Evolutionary conservation across 805 yeast genomes (phyloP).

Genomic region (Nakazawaea ambrosiae): DNA sequence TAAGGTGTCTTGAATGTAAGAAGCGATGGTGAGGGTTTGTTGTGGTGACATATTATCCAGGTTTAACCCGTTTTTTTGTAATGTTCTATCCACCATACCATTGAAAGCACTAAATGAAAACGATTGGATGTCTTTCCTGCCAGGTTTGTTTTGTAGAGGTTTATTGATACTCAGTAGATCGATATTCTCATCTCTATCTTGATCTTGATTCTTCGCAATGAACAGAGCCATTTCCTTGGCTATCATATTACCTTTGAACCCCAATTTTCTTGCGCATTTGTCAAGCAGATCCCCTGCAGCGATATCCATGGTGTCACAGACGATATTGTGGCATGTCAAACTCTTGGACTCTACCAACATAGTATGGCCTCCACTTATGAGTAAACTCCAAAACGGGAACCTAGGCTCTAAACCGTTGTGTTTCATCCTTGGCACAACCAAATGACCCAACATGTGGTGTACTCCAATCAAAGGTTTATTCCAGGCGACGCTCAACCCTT

Average conservation of each 20-base stretch:
- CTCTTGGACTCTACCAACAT: conserved; percentile 66
- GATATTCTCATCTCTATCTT: conserved; percentile 9
- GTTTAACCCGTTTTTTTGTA: conserved; percentile 18
- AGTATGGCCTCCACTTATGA: conserved; percentile 94
- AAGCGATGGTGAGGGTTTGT: conserved; percentile 41
- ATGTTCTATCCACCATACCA: conserved; percentile 20
- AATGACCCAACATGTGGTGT: conserved; percentile 94
- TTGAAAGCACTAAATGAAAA: conserved; percentile 77
- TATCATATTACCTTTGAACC: conserved; percentile 73
- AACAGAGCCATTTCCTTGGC: conserved; percentile 75
- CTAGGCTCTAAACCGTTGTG: conserved; percentile 35
- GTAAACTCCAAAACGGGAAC: conserved; percentile 67
- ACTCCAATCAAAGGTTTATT: conserved; percentile 77
- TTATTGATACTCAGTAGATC: conserved; percentile 27
- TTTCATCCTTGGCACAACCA: conserved; percentile 55
- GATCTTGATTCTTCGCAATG: conserved; percentile 23
- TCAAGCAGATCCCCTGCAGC: conserved; percentile 94
- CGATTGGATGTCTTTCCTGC: conserved; percentile 35
- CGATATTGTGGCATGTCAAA: conserved; percentile 59
- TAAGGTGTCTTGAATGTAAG: conserved; percentile 52
- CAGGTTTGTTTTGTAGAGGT: conserved; percentile 46
- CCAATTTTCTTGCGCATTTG: conserved; percentile 84
- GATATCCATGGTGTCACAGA: conserved; percentile 73
- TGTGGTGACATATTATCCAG: conserved; percentile 14
- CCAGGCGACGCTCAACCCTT: conserved; percentile 80